Conservation (phyloP, 1,139 yeast species). For the Yarrowia galli region DNA sequence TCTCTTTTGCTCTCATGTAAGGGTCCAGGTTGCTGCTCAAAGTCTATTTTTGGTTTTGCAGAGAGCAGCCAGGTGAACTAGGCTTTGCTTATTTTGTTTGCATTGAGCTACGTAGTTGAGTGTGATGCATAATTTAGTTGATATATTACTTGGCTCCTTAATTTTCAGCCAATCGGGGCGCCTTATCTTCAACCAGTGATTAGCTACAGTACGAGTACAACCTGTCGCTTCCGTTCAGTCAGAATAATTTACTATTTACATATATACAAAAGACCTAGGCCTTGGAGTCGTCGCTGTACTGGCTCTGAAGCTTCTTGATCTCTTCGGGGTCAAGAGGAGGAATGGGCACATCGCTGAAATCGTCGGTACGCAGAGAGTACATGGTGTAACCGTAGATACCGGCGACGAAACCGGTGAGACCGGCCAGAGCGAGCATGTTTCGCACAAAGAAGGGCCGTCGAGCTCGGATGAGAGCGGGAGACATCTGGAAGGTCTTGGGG, state of each 20-base stretch:
- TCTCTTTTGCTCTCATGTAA: constrained; percentile 4
- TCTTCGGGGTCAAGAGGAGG: constrained; percentile 89
- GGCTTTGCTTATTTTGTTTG: too few relatives aligned
- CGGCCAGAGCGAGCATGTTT: constrained; percentile 68
- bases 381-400: constrained; percentile 77
- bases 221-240: not conserved
- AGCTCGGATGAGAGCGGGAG: constrained; percentile 91
- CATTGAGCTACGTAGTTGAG: too few relatives aligned
- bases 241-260: constrained; percentile 37
- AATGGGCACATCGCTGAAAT: constrained; percentile 87
- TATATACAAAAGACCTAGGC: constrained; percentile 35
- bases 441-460: constrained; percentile 83
- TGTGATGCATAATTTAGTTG: too few relatives aligned
- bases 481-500: constrained; percentile 82
- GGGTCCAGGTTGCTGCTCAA: constrained; percentile 25
- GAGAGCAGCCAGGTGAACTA: not conserved
- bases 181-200: too few relatives aligned
- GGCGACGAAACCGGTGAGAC: constrained; percentile 66
- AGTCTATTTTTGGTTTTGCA: not conserved
- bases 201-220: too few relatives aligned
- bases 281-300: constrained; percentile 31
- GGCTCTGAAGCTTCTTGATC: constrained; percentile 49
- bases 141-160: too few relatives aligned
- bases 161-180: too few relatives aligned
- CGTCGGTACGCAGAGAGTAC: constrained; percentile 75